Base-by-base conservation (phyloP, 2,329 filamentous ascomycete species). In the Aureobasidium sp. region DNA sequence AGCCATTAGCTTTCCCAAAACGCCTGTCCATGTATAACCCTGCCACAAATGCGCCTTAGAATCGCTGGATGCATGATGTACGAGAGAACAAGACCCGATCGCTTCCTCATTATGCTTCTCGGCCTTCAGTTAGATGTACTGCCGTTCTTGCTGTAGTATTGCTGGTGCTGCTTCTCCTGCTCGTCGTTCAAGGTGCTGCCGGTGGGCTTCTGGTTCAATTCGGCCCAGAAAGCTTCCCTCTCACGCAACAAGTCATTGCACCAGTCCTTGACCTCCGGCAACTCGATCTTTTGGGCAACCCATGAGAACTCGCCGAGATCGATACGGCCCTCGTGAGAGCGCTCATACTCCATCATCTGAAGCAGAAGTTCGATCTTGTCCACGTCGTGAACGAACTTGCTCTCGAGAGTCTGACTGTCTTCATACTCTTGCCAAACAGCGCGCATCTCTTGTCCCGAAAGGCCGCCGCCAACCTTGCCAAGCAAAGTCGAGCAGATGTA, bases 281-380 rank as follows among this genome's bases (percentile, higher is more conserved):
- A 84, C 64, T 86, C 84, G 71, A 98, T 91, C 72, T 88, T 89
- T 54, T 82, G 85, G 11, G 92, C 88, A 3, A 98, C 96, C 75
- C 92, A 91, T 0, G 89, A 87, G 72, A 99, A 98, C 81, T 99
- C 96, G 61, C 91, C 89, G 59, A 99, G 82, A 77, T 98, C 94
- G 45, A 94, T 78, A 69, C 82, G 80, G 33, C 88, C 88, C 64
- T 90, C 80, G 58, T 88, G 84, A 16, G 85, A 81, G 73, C 92
- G 91, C 87, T 99, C 96, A 75, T 99, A 99, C 79, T 99, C 96
- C 36, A 97, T 84, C 93, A 98, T 98, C 83, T 99, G 96, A 75
- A 97, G 82, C 68, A 99, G 81, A 70, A 99, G 83, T 82, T 99
- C 96, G 78, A 99, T 90, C 89, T 98, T 98, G 81, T 99, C 96